Evolutionary conservation across 192 early-diverging fungal species (phyloP).

Genomic region (Coemansia sp.): DNA sequence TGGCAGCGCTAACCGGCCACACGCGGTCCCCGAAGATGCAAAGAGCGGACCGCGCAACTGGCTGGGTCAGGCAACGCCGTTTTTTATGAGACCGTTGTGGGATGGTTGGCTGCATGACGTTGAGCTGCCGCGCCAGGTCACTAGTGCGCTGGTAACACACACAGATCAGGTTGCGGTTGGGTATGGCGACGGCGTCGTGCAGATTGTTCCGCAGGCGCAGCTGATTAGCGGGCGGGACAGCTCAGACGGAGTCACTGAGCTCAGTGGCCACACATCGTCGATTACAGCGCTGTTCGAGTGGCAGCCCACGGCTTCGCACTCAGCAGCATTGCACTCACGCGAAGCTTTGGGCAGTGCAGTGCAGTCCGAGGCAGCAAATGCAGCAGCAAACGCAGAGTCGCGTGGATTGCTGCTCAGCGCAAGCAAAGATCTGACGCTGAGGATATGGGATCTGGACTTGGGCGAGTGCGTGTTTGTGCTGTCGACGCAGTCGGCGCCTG

Average conservation of each 20-base stretch:
- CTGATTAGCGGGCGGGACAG: slow-evolving; percentile 11
- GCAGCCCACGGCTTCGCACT: slow-evolving; percentile 5
- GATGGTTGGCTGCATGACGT: slow-evolving; percentile 23
- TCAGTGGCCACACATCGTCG: slow-evolving; percentile 28
- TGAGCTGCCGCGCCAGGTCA: slow-evolving; percentile 9
- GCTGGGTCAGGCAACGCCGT: slow-evolving; percentile 27
- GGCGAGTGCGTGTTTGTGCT: slow-evolving; percentile 28
- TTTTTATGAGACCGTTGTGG: slow-evolving; percentile 35
- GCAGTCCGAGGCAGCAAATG: neutral
- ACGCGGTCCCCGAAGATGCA: slow-evolving; percentile 16
- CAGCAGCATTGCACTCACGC: neutral
- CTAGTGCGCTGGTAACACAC: slow-evolving; percentile 18
- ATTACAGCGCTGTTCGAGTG: slow-evolving; percentile 39
- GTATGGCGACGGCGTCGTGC: slow-evolving; percentile 21
- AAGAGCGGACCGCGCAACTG: slow-evolving; percentile 24
- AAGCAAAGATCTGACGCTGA: slow-evolving; percentile 46
- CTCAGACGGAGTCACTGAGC: neutral
- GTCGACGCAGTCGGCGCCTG: slow-evolving; percentile 42
- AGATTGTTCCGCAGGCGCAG: slow-evolving; percentile 20
- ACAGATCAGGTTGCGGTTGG: slow-evolving; percentile 28
- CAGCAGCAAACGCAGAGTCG: neutral
- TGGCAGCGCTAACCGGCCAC: slow-evolving; percentile 49
- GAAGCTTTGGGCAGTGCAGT: neutral
- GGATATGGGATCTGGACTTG: slow-evolving; percentile 34
- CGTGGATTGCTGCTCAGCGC: slow-evolving; percentile 38